phyloP scores from a whole-genome alignment of 2,329 filamentous ascomycete genomes.

The Colletotrichum graminicola region DNA sequence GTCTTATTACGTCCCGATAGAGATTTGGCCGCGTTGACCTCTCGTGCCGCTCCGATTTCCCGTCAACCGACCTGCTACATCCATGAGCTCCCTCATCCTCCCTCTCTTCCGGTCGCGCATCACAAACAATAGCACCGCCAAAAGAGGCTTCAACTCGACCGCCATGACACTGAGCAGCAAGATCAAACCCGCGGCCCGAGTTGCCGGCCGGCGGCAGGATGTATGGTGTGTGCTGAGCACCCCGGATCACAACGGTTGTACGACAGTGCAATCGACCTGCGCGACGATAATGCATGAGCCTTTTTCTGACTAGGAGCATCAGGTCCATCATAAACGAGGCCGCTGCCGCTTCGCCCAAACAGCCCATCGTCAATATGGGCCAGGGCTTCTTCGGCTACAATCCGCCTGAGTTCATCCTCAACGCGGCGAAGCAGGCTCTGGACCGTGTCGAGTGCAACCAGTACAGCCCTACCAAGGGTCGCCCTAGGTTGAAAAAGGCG shows the following conservation, averaged over 20 bases:
- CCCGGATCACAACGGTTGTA: too few relatives aligned
- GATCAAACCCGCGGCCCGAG: constrained; percentile 63
- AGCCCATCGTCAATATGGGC: constrained; percentile 75
- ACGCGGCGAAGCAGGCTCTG: constrained; percentile 91
- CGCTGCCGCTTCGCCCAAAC: constrained; percentile 71
- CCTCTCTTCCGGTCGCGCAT: constrained; percentile 42
- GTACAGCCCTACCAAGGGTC: constrained; percentile 95
- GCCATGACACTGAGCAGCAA: constrained; percentile 60
- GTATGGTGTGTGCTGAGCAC: constrained; percentile 58
- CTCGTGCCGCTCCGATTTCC: constrained; percentile 19
- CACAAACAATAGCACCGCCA: constrained; percentile 33
- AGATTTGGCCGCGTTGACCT: not conserved
- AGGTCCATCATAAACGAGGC: constrained; percentile 77
- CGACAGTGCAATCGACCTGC: not conserved
- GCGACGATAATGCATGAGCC: not conserved
- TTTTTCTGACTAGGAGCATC: constrained; percentile 12
- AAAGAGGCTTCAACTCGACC: constrained; percentile 44
- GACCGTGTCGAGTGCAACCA: constrained; percentile 97
- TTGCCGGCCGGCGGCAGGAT: constrained; percentile 64
- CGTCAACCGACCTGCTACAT: constrained; percentile 5
- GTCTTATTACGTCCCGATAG: constrained; percentile 10
- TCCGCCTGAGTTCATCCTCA: constrained; percentile 88
- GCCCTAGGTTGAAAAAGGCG: constrained; percentile 91
- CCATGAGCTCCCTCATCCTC: constrained; percentile 39
- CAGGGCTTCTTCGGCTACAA: constrained; percentile 92